Percentiles rank a stretch among this genome's conserved stretches.
These are phyloP conservation scores for Coleophoma cylindrospora DNA, from an alignment of 2,329 filamentous ascomycete genomes.

Conservation along the genomic window DNA sequence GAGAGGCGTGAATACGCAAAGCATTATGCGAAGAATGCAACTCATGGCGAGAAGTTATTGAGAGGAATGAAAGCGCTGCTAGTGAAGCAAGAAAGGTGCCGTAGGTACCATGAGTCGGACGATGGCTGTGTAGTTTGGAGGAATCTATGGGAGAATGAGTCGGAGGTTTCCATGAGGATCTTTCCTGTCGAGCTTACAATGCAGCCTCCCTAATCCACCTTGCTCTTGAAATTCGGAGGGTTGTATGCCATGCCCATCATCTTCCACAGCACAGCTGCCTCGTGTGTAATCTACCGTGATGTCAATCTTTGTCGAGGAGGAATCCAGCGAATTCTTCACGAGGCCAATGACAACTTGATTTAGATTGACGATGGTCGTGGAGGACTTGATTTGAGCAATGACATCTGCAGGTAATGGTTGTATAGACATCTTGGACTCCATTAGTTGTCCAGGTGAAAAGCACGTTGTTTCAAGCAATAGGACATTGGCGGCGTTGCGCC, in stretches of 20 bases:
- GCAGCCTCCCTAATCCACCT: slow-evolving; percentile 68
- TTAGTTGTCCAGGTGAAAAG: no score
- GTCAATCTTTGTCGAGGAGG: slow-evolving; percentile 61
- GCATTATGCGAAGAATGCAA: slow-evolving; percentile 56
- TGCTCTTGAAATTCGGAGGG: slow-evolving; percentile 64
- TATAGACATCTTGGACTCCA: slow-evolving; percentile 45
- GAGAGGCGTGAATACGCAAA: slow-evolving; percentile 66
- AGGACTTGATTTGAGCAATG: slow-evolving; percentile 77
- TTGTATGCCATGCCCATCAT: slow-evolving; percentile 76
- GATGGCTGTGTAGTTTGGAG: slow-evolving; percentile 57
- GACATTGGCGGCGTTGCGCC: not conserved
- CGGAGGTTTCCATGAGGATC: not conserved
- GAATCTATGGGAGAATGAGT: slow-evolving; percentile 48
- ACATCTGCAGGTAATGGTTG: slow-evolving; percentile 65
- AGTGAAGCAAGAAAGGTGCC: slow-evolving; percentile 77
- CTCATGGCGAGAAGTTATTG: slow-evolving; percentile 67
- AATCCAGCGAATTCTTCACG: slow-evolving; percentile 81
- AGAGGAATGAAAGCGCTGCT: slow-evolving; percentile 69
- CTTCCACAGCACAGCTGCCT: slow-evolving; percentile 75
- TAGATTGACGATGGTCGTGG: slow-evolving; percentile 71
- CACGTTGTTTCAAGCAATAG: not conserved
- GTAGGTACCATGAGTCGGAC: slow-evolving; percentile 55
- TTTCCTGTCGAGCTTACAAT: slow-evolving; percentile 49
- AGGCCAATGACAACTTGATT: slow-evolving; percentile 68
- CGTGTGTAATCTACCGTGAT: slow-evolving; percentile 69